A percentile compares a stretch with the other conserved stretches of the same genome.
Conservation (phyloP, 2,329 filamentous ascomycete genomes). For the Nemania abortiva region DNA sequence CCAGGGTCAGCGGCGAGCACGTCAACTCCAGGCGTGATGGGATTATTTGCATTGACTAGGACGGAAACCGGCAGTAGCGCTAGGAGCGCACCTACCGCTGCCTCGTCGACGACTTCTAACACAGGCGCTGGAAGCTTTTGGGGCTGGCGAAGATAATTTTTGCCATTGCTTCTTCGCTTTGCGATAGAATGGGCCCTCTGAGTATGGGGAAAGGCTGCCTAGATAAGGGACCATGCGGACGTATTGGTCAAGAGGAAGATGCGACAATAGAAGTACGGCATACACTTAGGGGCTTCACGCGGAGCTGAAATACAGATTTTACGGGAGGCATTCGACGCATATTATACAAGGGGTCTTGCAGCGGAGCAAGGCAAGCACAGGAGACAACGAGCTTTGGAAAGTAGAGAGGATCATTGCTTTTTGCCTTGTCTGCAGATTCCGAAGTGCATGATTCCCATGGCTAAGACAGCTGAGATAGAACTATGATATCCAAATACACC, state of each 20-base stretch:
- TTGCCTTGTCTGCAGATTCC: conserved; percentile 22
- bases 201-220: not conserved
- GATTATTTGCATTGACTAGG: conserved; percentile 58
- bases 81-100: conserved; percentile 45
- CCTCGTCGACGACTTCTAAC: conserved; percentile 45
- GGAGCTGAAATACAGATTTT: conserved; percentile 1
- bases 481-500: conserved; percentile 32
- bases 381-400: conserved; percentile 37
- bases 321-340: conserved; percentile 8
- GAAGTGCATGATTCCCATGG: conserved; percentile 24
- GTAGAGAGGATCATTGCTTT: conserved; percentile 28
- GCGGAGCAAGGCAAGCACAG: conserved; percentile 1
- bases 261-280: conserved; percentile 8
- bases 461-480: conserved; percentile 24
- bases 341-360: conserved; percentile 4
- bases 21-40: conserved; percentile 63
- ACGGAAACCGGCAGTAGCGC: conserved; percentile 47
- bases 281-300: not conserved
- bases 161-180: conserved; percentile 4
- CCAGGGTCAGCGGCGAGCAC: conserved; percentile 44
- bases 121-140: conserved; percentile 63
- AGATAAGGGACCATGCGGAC: not conserved
- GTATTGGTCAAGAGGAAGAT: conserved; percentile 1
- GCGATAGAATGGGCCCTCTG: not conserved
- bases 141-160: conserved; percentile 62